Percentiles rank a stretch among this genome's conserved stretches.
These are phyloP conservation scores for Lactarius hengduanensis DNA, from an alignment of 768 basidiomycete species.

Conservation along the genomic window DNA sequence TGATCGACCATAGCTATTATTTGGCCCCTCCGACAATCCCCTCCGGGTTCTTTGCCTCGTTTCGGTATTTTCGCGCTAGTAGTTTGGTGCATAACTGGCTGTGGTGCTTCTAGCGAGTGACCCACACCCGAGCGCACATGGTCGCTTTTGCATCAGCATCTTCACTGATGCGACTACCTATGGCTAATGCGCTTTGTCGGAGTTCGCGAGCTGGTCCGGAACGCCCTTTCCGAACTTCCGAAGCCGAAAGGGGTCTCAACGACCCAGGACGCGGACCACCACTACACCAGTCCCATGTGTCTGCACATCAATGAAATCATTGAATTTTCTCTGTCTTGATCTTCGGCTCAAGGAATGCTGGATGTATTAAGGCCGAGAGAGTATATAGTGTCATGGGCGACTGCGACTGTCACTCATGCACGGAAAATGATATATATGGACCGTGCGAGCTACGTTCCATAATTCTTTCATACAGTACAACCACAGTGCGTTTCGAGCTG, in stretches of 20 bases:
- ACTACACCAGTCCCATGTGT: neutral
- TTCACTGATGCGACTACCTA: neutral
- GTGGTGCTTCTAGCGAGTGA: neutral
- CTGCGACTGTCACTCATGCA: neutral
- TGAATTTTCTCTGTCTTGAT: neutral
- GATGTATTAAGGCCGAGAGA: neutral
- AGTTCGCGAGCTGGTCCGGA: conserved; percentile 10
- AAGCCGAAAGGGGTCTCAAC: neutral
- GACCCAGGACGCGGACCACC: neutral
- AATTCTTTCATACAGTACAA: neutral
- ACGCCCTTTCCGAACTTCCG: conserved; percentile 10
- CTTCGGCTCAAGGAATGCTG: conserved; percentile 5
- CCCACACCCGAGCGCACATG: neutral
- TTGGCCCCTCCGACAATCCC: neutral
- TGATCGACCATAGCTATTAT: neutral
- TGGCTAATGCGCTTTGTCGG: conserved; percentile 7
- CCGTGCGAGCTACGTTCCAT: neutral
- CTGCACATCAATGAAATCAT: neutral
- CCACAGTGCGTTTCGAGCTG: neutral
- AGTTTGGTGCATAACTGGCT: neutral
- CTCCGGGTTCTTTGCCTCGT: neutral
- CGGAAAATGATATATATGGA: conserved; percentile 13
- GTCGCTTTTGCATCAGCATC: neutral
- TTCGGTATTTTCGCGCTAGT: neutral
- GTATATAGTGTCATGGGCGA: neutral